These are phyloP conservation scores for Ananas comosus DNA, from an alignment of 176 grass and related monocot species.

Conservation along the genomic window DNA sequence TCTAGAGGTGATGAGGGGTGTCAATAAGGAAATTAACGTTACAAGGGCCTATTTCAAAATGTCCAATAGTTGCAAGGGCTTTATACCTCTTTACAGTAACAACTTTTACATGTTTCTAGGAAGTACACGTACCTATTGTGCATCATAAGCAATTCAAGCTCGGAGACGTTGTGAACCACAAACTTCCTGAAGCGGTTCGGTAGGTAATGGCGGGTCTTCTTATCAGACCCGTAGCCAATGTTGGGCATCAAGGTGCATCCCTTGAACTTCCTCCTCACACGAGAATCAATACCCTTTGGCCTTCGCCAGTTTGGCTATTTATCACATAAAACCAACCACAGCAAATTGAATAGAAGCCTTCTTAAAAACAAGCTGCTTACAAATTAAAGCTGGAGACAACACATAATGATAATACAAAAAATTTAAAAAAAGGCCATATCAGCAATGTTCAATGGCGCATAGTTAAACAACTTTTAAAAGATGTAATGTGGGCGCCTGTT, in stretches of 20 bases:
- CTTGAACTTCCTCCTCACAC: slow-evolving; percentile 54
- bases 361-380: too few species aligned
- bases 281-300: slow-evolving; percentile 55
- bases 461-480: too few species aligned
- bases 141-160: slow-evolving; percentile 74
- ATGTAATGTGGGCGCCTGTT: too few species aligned
- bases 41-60: too few species aligned
- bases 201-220: slow-evolving; percentile 59
- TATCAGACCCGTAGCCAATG: slow-evolving; percentile 46
- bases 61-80: too few species aligned
- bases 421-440: too few species aligned
- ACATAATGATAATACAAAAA: neutral
- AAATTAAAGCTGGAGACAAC: neutral
- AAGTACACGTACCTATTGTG: slow-evolving; percentile 41
- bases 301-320: slow-evolving; percentile 39
- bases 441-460: too few species aligned
- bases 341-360: too few species aligned
- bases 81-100: neutral
- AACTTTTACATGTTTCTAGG: neutral
- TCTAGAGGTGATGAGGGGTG: too few species aligned
- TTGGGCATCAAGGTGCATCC: slow-evolving; percentile 48
- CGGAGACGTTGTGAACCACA: slow-evolving; percentile 59
- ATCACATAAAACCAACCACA: neutral
- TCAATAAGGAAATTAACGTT: too few species aligned
- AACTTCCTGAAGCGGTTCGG: slow-evolving; percentile 81